Evolutionary conservation across 768 basidiomycete genomes (phyloP).

Genomic region (Exsudoporus frostii): DNA sequence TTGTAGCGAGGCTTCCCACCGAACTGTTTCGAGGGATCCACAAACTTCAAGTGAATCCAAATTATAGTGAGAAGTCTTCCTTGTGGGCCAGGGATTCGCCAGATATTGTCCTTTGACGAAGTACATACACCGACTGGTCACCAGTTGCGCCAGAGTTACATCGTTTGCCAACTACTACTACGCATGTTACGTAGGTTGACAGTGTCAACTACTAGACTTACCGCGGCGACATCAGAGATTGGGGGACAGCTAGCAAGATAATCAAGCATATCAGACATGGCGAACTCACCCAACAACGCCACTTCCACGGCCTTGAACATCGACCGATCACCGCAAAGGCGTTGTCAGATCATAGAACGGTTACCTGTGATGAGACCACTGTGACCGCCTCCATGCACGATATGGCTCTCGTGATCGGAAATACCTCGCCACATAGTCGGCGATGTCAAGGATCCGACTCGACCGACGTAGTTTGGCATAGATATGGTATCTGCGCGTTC

Average conservation of each 20-base stretch:
- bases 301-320: conserved; percentile 59
- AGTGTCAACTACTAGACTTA: too few species aligned
- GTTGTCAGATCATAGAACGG: neutral
- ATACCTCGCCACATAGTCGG: conserved; percentile 56
- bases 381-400: too few species aligned
- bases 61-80: too few species aligned
- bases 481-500: conserved; percentile 46
- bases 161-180: too few species aligned
- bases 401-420: conserved; percentile 45
- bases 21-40: neutral
- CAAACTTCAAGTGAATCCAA: neutral
- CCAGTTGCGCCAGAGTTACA: too few species aligned
- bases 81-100: neutral
- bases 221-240: too few species aligned
- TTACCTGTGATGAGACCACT: too few species aligned
- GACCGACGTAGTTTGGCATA: conserved; percentile 47
- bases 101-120: too few species aligned
- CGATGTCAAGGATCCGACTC: conserved; percentile 60
- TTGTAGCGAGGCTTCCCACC: too few species aligned
- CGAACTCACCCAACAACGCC: conserved; percentile 49
- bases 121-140: neutral
- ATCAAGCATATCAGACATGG: conserved; percentile 48
- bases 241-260: too few species aligned
- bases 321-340: conserved; percentile 46
- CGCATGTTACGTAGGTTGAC: too few species aligned